Evolutionary conservation across 2,329 filamentous ascomycete species (phyloP).

Genomic region (Fusarium torulosum): DNA sequence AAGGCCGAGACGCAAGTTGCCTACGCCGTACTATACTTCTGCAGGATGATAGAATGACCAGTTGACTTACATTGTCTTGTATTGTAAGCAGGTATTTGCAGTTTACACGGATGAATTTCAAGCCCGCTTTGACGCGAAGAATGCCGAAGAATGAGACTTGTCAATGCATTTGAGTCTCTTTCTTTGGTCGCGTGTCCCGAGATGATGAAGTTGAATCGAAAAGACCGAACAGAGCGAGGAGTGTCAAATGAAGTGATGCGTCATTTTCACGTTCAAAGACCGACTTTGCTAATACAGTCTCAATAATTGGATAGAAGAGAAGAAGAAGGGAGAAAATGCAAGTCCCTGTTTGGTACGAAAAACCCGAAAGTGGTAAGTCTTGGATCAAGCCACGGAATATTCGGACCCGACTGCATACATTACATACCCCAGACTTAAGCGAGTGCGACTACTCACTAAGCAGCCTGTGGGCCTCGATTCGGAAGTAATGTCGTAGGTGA

Average conservation of each 20-base stretch:
- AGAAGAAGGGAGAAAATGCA: not conserved
- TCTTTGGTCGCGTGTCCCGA: not conserved
- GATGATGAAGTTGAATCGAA: not conserved
- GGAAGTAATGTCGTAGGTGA: not conserved
- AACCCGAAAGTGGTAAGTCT: not conserved
- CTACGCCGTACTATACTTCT: not conserved
- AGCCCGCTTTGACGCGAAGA: not conserved
- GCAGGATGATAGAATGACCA: not conserved
- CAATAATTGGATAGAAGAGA: not conserved
- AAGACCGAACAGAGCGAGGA: not conserved
- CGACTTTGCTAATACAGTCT: not conserved
- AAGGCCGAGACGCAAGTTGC: no score
- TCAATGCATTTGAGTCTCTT: not conserved
- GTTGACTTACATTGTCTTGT: no score
- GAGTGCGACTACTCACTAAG: conserved; percentile 16
- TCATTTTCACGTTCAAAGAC: not conserved
- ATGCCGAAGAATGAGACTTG: not conserved
- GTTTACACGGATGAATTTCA: not conserved
- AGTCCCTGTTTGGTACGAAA: not conserved
- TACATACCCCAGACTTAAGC: conserved; percentile 16
- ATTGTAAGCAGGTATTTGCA: no score
- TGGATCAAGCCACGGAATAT: no score
- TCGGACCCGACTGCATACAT: not conserved
- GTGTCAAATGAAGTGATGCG: not conserved
- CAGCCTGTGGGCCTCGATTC: not conserved